Evolutionary conservation across 352 stramenopile genomes (phyloP).

Genomic region (Salisapilia sapeloensis): DNA sequence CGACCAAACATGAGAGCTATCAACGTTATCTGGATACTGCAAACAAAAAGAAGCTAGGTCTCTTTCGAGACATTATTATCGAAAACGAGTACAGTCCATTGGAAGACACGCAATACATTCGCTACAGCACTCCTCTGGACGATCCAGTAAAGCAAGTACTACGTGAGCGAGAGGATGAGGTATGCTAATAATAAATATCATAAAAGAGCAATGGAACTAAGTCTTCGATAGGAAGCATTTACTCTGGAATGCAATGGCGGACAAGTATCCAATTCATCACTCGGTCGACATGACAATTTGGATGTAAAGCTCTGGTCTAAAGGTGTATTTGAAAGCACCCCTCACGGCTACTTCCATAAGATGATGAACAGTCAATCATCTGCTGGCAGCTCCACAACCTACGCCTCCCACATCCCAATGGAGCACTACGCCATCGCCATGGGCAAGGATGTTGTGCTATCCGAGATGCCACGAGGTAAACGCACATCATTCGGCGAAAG

Average conservation of each 20-base stretch:
- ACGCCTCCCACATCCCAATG: constrained; percentile 41
- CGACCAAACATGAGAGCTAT: constrained; percentile 39
- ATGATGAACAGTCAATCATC: constrained; percentile 42
- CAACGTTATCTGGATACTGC: constrained; percentile 66
- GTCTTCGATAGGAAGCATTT: constrained; percentile 27
- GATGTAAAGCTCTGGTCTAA: constrained; percentile 62
- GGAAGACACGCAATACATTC: constrained; percentile 37
- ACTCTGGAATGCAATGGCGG: constrained; percentile 18
- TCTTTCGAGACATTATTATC: constrained; percentile 76
- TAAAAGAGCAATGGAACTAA: too few relatives aligned
- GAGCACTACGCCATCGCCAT: constrained; percentile 59
- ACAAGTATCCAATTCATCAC: constrained; percentile 1
- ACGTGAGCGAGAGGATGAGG: constrained; percentile 42
- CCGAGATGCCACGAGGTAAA: constrained; percentile 42
- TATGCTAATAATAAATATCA: constrained; percentile 1
- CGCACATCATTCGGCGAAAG: constrained; percentile 37
- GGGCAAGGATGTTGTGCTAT: constrained; percentile 15
- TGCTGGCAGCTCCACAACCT: constrained; percentile 23
- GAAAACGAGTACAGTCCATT: constrained; percentile 72
- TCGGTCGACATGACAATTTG: constrained; percentile 40
- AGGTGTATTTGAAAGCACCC: constrained; percentile 57
- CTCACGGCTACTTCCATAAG: constrained; percentile 76
- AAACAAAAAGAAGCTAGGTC: constrained; percentile 52
- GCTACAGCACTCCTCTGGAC: constrained; percentile 24
- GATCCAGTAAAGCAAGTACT: constrained; percentile 52